phyloP scores from a whole-genome alignment of 352 stramenopile genomes.

The Phytopythium helicoides region DNA sequence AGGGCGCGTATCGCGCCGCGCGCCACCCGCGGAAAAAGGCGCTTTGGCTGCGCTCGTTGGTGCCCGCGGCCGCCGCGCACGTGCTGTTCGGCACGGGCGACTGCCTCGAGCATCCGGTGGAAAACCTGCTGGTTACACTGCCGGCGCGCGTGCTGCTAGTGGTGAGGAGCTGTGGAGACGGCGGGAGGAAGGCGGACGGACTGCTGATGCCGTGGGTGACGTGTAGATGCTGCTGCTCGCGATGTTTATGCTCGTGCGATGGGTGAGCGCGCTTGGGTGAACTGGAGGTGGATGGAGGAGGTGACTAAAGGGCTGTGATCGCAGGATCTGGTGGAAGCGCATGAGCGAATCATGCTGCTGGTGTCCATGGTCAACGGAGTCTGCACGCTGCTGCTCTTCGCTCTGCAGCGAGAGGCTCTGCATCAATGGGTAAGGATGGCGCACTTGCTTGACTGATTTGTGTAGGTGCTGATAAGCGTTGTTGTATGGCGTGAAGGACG shows the following conservation, averaged over 20 bases:
- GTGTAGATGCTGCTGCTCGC: constrained; percentile 61
- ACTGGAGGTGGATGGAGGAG: not conserved
- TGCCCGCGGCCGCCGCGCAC: constrained; percentile 66
- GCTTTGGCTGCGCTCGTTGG: constrained; percentile 78
- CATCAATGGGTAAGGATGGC: constrained; percentile 86
- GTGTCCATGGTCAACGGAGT: constrained; percentile 73
- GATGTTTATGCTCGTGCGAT: constrained; percentile 75
- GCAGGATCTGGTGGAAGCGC: constrained; percentile 59
- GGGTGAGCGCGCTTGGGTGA: constrained; percentile 22
- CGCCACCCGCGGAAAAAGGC: constrained; percentile 77
- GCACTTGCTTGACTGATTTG: not conserved
- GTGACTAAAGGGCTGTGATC: not conserved
- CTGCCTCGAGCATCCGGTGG: constrained; percentile 59
- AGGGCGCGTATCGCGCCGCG: constrained; percentile 58
- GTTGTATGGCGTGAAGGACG: constrained; percentile 39
- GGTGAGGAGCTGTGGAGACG: constrained; percentile 11
- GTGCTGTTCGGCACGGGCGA: constrained; percentile 75
- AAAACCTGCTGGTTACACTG: constrained; percentile 72
- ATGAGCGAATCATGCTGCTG: constrained; percentile 70
- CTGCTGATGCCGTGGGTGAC: constrained; percentile 1
- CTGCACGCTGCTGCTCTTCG: constrained; percentile 61
- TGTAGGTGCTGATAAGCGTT: not conserved
- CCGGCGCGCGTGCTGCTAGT: constrained; percentile 65
- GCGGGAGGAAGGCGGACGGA: not conserved
- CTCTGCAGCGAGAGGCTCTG: constrained; percentile 65